phyloP scores from a whole-genome alignment of 129 eudicot genomes.

The Centrapalus pauciflorus region DNA sequence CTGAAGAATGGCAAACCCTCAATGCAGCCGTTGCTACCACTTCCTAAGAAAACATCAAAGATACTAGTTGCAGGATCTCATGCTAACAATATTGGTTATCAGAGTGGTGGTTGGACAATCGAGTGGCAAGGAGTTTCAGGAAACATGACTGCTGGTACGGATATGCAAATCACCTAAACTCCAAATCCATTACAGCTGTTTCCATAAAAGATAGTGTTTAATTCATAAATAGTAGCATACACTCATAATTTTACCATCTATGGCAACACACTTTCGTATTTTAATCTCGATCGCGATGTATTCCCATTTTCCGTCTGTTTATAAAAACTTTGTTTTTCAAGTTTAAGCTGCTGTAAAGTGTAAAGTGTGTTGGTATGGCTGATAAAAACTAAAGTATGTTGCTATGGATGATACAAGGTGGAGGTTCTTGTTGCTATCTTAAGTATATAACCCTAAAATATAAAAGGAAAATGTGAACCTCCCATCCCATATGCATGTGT shows the following conservation, averaged over 20 bases:
- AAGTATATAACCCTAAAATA: not conserved
- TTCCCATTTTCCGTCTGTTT: too few relatives aligned
- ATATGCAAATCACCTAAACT: not conserved
- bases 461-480: not conserved
- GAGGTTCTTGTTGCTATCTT: too few relatives aligned
- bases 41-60: constrained; percentile 52
- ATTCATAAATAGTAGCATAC: too few relatives aligned
- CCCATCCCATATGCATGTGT: not conserved
- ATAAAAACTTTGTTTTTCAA: too few relatives aligned
- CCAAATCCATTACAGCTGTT: not conserved
- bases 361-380: too few relatives aligned
- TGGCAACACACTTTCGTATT: too few relatives aligned
- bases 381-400: too few relatives aligned
- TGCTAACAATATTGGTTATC: constrained; percentile 65
- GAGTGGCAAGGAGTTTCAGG: constrained; percentile 66
- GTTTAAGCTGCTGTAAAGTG: too few relatives aligned
- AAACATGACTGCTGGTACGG: constrained; percentile 42
- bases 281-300: too few relatives aligned
- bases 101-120: constrained; percentile 82
- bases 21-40: constrained; percentile 48
- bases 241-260: too few relatives aligned
- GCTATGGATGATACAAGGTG: too few relatives aligned
- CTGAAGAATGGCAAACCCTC: constrained; percentile 55
- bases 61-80: constrained; percentile 69
- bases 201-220: not conserved